These are phyloP conservation scores for Globisporangium uncinulatum DNA, from an alignment of 352 stramenopile species.

Conservation along the genomic window DNA sequence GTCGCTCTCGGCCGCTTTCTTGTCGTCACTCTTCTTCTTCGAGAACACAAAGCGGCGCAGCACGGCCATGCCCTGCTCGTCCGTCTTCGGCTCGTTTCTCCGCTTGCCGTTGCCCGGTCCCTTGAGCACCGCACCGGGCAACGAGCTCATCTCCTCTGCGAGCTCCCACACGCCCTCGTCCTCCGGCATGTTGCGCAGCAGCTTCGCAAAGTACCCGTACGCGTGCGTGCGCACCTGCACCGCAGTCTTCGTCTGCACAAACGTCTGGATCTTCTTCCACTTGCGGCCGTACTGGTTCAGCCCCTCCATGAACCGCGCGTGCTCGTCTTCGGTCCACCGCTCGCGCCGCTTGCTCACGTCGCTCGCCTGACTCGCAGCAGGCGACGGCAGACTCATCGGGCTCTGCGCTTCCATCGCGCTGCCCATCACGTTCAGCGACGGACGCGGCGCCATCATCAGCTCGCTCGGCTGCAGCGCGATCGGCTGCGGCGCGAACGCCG, in stretches of 20 bases:
- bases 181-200: constrained; percentile 82
- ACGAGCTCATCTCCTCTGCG: constrained; percentile 72
- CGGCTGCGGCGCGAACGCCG: constrained; percentile 18
- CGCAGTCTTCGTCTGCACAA: constrained; percentile 82
- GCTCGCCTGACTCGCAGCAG: constrained; percentile 47
- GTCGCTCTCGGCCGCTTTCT: constrained; percentile 13
- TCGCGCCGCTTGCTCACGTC: constrained; percentile 72
- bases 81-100: constrained; percentile 79
- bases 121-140: constrained; percentile 69
- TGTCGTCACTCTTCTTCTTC: constrained; percentile 69
- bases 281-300: constrained; percentile 83
- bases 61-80: constrained; percentile 78
- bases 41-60: constrained; percentile 79
- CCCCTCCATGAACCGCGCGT: constrained; percentile 80
- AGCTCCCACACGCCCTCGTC: constrained; percentile 79
- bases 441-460: constrained; percentile 3
- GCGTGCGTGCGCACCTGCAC: constrained; percentile 81
- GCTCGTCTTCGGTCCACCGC: constrained; percentile 79
- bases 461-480: constrained; percentile 8
- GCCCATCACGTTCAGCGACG: constrained; percentile 8
- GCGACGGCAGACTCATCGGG: constrained; percentile 32
- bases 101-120: constrained; percentile 69
- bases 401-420: constrained; percentile 11
- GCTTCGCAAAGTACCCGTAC: constrained; percentile 86
- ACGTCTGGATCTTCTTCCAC: constrained; percentile 87